Evolutionary conservation across 2,329 filamentous ascomycete genomes (phyloP).

Genomic region (Fusarium mangiferae): DNA sequence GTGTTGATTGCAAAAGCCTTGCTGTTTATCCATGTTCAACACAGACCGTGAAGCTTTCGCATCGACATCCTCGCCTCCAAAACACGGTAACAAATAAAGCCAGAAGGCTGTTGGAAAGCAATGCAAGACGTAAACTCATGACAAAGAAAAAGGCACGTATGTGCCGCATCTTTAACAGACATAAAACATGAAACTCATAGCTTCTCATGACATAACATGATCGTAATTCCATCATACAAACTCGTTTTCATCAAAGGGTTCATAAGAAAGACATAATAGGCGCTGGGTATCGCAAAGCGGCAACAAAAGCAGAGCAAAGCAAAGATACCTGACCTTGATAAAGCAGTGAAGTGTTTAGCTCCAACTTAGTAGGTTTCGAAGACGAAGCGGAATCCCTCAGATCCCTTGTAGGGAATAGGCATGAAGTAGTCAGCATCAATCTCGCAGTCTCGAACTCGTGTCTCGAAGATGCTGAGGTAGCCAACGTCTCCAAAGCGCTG

Average conservation of each 20-base stretch:
- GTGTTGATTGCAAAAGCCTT: neutral
- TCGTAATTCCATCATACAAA: slow-evolving; percentile 29
- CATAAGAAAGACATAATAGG: slow-evolving; percentile 14
- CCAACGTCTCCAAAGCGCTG: slow-evolving; percentile 48
- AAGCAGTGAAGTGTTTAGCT: slow-evolving; percentile 12
- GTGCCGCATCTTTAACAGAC: slow-evolving; percentile 27
- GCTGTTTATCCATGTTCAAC: slow-evolving; percentile 10
- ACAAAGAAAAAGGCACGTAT: slow-evolving; percentile 37
- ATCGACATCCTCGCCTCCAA: slow-evolving; percentile 7
- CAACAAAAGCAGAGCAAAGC: slow-evolving; percentile 12
- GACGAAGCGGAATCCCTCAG: slow-evolving; percentile 49
- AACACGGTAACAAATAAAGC: slow-evolving; percentile 11
- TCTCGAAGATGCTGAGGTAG: slow-evolving; percentile 50
- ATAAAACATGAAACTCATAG: slow-evolving; percentile 33
- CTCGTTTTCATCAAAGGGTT: slow-evolving; percentile 20
- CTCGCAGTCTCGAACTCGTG: slow-evolving; percentile 48
- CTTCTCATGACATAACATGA: slow-evolving; percentile 27
- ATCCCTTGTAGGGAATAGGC: slow-evolving; percentile 52
- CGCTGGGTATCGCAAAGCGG: slow-evolving; percentile 24
- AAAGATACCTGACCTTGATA: slow-evolving; percentile 16
- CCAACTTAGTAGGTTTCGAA: slow-evolving; percentile 44
- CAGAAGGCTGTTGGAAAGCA: neutral
- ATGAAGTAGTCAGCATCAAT: slow-evolving; percentile 53
- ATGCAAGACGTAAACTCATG: slow-evolving; percentile 12
- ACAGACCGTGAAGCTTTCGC: neutral